These are phyloP conservation scores for Elsinoe arachidis DNA, from an alignment of 2,329 filamentous ascomycete genomes.

Conservation along the genomic window DNA sequence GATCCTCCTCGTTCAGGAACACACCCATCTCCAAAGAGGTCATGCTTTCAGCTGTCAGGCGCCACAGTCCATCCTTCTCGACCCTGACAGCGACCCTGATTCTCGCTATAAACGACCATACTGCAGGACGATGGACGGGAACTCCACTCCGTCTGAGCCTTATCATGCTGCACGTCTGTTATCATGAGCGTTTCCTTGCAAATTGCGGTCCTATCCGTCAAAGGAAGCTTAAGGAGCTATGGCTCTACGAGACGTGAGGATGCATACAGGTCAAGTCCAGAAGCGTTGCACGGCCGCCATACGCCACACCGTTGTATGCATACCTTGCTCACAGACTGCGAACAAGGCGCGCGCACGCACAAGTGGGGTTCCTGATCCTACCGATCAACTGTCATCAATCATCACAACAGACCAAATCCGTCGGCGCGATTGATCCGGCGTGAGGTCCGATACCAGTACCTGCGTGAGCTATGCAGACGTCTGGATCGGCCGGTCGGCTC, in stretches of 20 bases:
- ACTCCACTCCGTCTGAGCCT: slow-evolving; percentile 9
- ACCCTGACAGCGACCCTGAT: slow-evolving; percentile 8
- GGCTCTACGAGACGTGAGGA: background rate
- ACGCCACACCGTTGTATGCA: slow-evolving; percentile 10
- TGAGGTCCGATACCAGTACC: background rate
- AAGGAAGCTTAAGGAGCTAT: background rate
- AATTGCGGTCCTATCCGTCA: slow-evolving; percentile 7
- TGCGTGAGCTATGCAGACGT: background rate
- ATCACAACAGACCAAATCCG: slow-evolving; percentile 8
- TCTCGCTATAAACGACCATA: slow-evolving; percentile 13
- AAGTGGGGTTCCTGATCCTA: slow-evolving; percentile 2
- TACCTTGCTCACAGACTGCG: background rate
- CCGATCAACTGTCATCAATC: slow-evolving; percentile 11
- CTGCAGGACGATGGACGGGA: slow-evolving; percentile 6
- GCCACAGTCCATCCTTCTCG: slow-evolving; percentile 10
- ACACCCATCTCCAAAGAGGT: slow-evolving; percentile 1
- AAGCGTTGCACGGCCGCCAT: slow-evolving; percentile 9
- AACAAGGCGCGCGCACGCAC: background rate
- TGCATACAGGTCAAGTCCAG: slow-evolving; percentile 9
- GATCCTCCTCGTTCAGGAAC: background rate
- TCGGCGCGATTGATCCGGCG: slow-evolving; percentile 5
- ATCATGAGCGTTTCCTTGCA: slow-evolving; percentile 9
- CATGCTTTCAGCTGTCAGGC: slow-evolving; percentile 4
- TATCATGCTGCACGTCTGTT: slow-evolving; percentile 8
- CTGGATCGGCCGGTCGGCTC: background rate